Conservation (phyloP, 2,329 filamentous ascomycete genomes). For the Aspergillus ustus region DNA sequence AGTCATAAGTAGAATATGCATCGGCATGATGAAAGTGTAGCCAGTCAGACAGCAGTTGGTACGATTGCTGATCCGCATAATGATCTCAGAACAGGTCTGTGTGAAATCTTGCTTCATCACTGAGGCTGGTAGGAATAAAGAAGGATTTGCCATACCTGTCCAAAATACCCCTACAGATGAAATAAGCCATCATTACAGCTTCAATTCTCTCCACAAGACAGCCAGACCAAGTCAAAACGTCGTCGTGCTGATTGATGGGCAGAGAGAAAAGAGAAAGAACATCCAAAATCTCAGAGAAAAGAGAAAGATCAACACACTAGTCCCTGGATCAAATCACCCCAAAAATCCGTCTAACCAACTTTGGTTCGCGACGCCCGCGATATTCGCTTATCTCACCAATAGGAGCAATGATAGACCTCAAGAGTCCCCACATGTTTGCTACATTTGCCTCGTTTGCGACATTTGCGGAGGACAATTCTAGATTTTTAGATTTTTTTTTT, state of each 20-base stretch:
- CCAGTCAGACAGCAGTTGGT: constrained; percentile 55
- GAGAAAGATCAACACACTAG: constrained; percentile 1
- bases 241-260: background rate
- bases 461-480: constrained; percentile 22
- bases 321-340: background rate
- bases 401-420: background rate
- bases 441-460: constrained; percentile 18
- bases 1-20: background rate
- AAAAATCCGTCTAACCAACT: background rate
- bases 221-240: background rate
- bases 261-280: constrained; percentile 12
- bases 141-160: constrained; percentile 6
- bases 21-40: constrained; percentile 19
- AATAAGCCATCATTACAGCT: background rate
- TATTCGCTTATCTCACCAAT: constrained; percentile 27
- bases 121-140: constrained; percentile 23
- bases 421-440: constrained; percentile 18
- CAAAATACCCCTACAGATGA: background rate
- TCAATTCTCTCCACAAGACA: background rate
- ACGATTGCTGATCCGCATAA: constrained; percentile 54
- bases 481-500: constrained; percentile 18
- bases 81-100: constrained; percentile 70
- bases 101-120: constrained; percentile 64
- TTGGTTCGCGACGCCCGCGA: constrained; percentile 36
- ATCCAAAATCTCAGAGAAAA: constrained; percentile 1